Base-by-base conservation (phyloP, 2,329 filamentous ascomycete genomes). In the Mycosphaerella arachidis region DNA sequence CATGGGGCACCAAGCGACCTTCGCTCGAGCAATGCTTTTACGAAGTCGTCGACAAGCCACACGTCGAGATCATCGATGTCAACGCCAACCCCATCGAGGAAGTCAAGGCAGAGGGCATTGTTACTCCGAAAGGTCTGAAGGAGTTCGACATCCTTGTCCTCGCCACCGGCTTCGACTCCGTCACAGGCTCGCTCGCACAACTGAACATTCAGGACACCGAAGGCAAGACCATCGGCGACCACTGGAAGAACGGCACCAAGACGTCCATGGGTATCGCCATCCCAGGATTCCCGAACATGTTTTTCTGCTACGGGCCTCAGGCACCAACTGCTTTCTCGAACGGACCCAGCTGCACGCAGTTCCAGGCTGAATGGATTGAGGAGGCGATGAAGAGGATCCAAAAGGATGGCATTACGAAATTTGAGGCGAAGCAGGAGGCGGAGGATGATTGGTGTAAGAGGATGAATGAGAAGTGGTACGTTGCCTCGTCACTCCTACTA, bases 261-360 rank as follows among this genome's bases (percentile, higher is more conserved):
- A 76, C 75, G 0, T 76, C 76, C 33, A 72, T 79, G 48, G 78
- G 78, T 12, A 71, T 73, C 20, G 64, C 70, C 1, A 67, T 71
- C 16, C 63, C 66, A 0, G 67, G 66, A 31, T 72, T 69, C 58
- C 72, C 72, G 1, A 78, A 78, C 62, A 73, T 76, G 68, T 77
- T 78, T 70, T 71, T 70, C 66, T 67, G 78, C 12, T 79, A 80
- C 63, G 77, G 78, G 2, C 73, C 77, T 4, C 78, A 79, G 58
- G 78, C 76, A 0, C 78, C 77, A 0, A 79, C 78, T 0, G 77
- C 77, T 2, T 78, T 79, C 66, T 74, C 72, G 56, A 80, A 80
- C 54, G 77, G 78, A 0, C 77, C 78, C 1, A 76, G 71, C 31
- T 79, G 76, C 61, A 70, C 73, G 74, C 74, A 24, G 68, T 73